phyloP scores from a whole-genome alignment of 1,284 basidiomycete genomes.

The Grifola frondosa region DNA sequence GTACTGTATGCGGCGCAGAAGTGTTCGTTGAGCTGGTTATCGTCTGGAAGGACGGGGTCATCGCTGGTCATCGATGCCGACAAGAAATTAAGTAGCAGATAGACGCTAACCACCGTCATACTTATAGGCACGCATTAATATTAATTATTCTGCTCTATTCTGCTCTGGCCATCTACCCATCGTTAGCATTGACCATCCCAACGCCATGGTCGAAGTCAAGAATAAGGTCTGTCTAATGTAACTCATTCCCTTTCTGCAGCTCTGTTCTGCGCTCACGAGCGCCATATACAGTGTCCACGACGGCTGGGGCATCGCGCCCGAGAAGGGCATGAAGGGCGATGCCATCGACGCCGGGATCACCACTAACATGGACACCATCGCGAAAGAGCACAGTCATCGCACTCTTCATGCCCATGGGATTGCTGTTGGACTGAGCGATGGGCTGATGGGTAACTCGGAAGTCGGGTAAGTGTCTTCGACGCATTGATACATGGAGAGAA shows the following conservation, averaged over 20 bases:
- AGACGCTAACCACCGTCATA: no score
- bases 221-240: constrained; percentile 92
- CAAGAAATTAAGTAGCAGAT: no score
- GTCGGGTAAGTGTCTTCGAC: constrained; percentile 66
- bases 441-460: constrained; percentile 95
- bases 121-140: no score
- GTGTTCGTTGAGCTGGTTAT: no score
- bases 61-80: no score
- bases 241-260: constrained; percentile 23
- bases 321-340: constrained; percentile 75
- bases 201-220: constrained; percentile 54
- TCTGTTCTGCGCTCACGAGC: neutral
- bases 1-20: no score
- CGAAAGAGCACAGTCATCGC: constrained; percentile 72
- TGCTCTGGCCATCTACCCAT: no score
- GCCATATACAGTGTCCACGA: constrained; percentile 76
- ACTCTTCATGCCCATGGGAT: constrained; percentile 81
- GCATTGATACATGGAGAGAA: neutral
- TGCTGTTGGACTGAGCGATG: constrained; percentile 86
- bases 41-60: no score
- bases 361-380: constrained; percentile 85
- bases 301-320: constrained; percentile 82
- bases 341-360: constrained; percentile 83
- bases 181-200: no score
- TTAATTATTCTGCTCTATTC: no score